Evolutionary conservation across 1,139 yeast genomes (phyloP).

Genomic region (Candida gigantensis): DNA sequence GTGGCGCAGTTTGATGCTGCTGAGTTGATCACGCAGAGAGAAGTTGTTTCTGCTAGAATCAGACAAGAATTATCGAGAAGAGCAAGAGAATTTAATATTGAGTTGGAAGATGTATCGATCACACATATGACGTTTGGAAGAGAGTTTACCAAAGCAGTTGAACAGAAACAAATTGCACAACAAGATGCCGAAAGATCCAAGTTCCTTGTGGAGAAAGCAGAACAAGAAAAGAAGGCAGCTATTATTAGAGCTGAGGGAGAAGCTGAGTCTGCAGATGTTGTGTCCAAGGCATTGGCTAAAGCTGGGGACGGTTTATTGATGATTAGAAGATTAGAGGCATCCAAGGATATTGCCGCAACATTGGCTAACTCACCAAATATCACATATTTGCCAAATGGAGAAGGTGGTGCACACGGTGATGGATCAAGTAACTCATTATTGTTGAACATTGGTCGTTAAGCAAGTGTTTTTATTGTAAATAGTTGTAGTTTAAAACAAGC

Average conservation of each 20-base stretch:
- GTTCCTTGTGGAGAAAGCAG: conserved; percentile 92
- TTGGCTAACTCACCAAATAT: conserved; percentile 82
- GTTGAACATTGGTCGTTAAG: conserved; percentile 42
- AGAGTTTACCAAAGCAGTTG: conserved; percentile 98
- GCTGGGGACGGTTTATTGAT: conserved; percentile 95
- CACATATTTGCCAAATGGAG: conserved; percentile 80
- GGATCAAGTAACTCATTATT: conserved; percentile 38
- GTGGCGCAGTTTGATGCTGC: conserved; percentile 99
- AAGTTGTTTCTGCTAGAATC: conserved; percentile 87
- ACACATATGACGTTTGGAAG: conserved; percentile 97
- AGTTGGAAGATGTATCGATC: conserved; percentile 93
- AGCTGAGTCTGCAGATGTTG: conserved; percentile 96
- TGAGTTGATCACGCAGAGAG: conserved; percentile 95
- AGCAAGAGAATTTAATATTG: conserved; percentile 86
- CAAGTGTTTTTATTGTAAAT: background rate
- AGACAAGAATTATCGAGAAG: conserved; percentile 83
- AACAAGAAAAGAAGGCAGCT: conserved; percentile 93
- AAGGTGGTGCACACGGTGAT: conserved; percentile 30
- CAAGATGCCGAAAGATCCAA: conserved; percentile 99
- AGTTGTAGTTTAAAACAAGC: no score
- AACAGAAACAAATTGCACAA: conserved; percentile 98
- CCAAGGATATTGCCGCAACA: conserved; percentile 90
- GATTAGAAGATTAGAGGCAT: conserved; percentile 95
- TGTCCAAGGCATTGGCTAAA: conserved; percentile 88
- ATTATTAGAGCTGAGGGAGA: conserved; percentile 99